Base-by-base conservation (phyloP, 352 stramenopile species). In the Globisporangium cystogenes region DNA sequence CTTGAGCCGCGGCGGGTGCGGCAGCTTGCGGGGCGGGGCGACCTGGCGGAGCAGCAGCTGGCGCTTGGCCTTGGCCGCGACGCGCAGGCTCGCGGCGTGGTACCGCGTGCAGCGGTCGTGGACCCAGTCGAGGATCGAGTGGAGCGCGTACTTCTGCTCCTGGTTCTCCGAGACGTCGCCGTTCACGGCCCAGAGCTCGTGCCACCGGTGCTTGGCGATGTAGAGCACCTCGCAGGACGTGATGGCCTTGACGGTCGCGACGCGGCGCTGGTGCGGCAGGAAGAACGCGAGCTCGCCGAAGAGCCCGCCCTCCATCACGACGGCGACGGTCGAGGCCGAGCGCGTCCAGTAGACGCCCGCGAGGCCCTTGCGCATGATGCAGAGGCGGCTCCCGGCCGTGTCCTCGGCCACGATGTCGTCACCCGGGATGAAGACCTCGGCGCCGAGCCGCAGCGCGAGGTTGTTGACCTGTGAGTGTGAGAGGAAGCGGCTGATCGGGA, bases 281-380 rank as follows among this genome's bases (percentile, higher is more conserved):
- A 91, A 89, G 55, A 91, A 87, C 2, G 67, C 74, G 15, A 89
- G 43, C 54, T 91, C 81, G 0, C 81, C 81, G 41, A 91, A 91
- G 15, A 90, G 36, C 14, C 72, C 79, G 4, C 74, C 73, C 29
- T 84, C 65, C 53, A 87, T 68, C 0, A 91, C 59, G 16, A 89
- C 56, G 0, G 72, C 70, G 16, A 90, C 66, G n/a, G 57, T 84
- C 1, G 72, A 74, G 21, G 66, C 63, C 0, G 76, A 84, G 4
- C 60, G 61, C 0, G 70, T 72, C 76, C 74, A 90, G 11, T 87
- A 77, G 0, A 74, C 80, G 0, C 68, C 75, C 3, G 76, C 78
- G 2, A 83, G 2, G 0, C 82, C 82, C 49, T 71, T 76, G 12
- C 70, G 62, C 39, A 93, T 48, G 20, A 84, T 71, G 29, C 77